Percentiles rank a stretch among this genome's conserved stretches.
Conservation (phyloP, 441 rosid species). For the Adansonia grandidieri region DNA sequence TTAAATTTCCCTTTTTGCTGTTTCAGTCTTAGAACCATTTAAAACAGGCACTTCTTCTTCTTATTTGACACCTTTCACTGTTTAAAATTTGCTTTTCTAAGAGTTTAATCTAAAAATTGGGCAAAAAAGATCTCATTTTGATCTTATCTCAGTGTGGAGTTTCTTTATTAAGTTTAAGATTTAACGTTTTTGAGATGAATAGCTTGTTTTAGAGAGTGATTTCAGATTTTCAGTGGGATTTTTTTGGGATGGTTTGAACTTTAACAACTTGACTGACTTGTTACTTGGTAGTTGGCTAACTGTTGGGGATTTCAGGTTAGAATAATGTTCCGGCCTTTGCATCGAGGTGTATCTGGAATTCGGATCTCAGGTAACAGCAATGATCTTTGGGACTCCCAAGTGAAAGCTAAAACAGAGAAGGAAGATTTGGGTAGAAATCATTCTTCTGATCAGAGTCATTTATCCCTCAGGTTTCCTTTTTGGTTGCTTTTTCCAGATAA, state of each 20-base stretch:
- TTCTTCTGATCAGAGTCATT: slow-evolving; percentile 52
- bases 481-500: slow-evolving; percentile 48
- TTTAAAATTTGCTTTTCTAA: slow-evolving; percentile 24
- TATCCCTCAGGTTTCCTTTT: slow-evolving; percentile 62
- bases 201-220: slow-evolving; percentile 6
- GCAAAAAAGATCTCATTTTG: slow-evolving; percentile 17
- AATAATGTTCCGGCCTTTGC: slow-evolving; percentile 80
- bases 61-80: slow-evolving; percentile 19
- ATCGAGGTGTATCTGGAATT: slow-evolving; percentile 64
- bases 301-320: slow-evolving; percentile 44
- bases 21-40: slow-evolving; percentile 23
- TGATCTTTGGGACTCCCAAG: slow-evolving; percentile 74
- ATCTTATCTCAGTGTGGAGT: slow-evolving; percentile 5
- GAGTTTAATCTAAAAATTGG: slow-evolving; percentile 22
- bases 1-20: background rate
- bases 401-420: slow-evolving; percentile 73
- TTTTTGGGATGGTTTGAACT: background rate
- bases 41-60: background rate
- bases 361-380: slow-evolving; percentile 69
- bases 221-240: slow-evolving; percentile 14
- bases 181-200: background rate
- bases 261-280: background rate
- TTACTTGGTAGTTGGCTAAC: background rate
- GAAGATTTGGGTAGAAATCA: slow-evolving; percentile 62
- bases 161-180: background rate